Base-by-base conservation (phyloP, 192 early-diverging fungal genomes). In the Coemansia sp. region DNA sequence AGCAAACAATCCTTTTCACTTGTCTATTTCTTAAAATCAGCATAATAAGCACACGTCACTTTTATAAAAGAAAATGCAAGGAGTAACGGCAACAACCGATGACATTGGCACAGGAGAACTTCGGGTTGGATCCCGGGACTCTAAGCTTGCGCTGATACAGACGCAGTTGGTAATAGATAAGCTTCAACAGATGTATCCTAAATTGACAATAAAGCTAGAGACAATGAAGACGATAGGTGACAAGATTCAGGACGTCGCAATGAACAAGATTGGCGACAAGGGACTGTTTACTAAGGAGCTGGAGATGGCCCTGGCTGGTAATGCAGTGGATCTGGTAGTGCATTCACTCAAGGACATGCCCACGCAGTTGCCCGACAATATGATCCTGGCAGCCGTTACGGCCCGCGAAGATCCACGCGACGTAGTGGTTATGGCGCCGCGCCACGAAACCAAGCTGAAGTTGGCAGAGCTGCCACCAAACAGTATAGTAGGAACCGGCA, bases 281-380 rank as follows among this genome's bases (percentile, higher is more conserved):
- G 86, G 90, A 0, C 76, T 97, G 38, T 96, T 96, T 58, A 94
- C 94, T 44, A 94, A 93, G 63, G 95, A 97, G 56, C 84, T 96
- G 3, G 94, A 97, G 65, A 68, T 88, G 1, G 88, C 93, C 2
- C 81, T 98, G 19, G 81, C 81, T 14, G 74, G 82, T 8, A 61
- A 82, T 5, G 67, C 68, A 10, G 89, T 94, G 24, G 90, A 97
- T 69, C 54, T 97, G 18, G 88, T 98, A 31, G 95, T 97, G 4
- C 96, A 98, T 68, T 93, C 92, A 21, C 84, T 97, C 31, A 98
- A 98, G 77, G 96, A 98, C 66, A 76, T 98, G 54, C 94, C 93
- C 12, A 96, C 96, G 24, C 83, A 74, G 26, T 68, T 96, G 41
- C 94, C 95, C 8, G 69, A 74, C 6, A 90, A 91, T 41, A 94